Percentiles rank a stretch among this genome's conserved stretches.
These are phyloP conservation scores for Paxillus involutus DNA, from an alignment of 768 basidiomycete species.

Conservation along the genomic window DNA sequence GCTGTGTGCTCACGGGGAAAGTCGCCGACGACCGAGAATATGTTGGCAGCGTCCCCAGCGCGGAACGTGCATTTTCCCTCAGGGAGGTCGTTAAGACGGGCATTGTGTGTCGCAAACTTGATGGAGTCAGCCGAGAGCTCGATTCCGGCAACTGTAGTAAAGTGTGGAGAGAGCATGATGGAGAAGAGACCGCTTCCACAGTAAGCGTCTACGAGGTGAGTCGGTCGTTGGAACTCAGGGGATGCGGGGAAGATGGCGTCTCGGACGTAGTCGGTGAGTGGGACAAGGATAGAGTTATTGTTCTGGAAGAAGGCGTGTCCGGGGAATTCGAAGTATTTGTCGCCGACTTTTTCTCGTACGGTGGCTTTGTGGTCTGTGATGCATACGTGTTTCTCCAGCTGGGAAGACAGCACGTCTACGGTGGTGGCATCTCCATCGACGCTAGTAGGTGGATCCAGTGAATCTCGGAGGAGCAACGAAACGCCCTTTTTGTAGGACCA, in stretches of 20 bases:
- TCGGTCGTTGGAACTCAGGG: constrained; percentile 37
- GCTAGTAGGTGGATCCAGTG: constrained; percentile 42
- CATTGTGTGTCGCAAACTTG: constrained; percentile 65
- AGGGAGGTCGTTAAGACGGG: constrained; percentile 59
- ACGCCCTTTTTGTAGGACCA: constrained; percentile 82
- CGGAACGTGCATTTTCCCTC: constrained; percentile 61
- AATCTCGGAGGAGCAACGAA: constrained; percentile 89
- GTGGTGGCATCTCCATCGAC: constrained; percentile 21
- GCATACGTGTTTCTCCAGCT: constrained; percentile 66
- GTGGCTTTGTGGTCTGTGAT: constrained; percentile 78
- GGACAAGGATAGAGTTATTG: constrained; percentile 89
- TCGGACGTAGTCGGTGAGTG: constrained; percentile 81
- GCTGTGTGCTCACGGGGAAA: constrained; percentile 71
- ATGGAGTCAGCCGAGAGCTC: constrained; percentile 80
- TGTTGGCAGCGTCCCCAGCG: constrained; percentile 82
- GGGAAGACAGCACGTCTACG: constrained; percentile 37
- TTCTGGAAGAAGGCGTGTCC: constrained; percentile 97
- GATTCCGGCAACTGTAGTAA: constrained; percentile 80
- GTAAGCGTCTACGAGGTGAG: constrained; percentile 94
- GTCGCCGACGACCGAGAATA: constrained; percentile 65
- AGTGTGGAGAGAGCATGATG: constrained; percentile 75
- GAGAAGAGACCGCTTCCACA: constrained; percentile 90
- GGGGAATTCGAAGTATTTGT: constrained; percentile 78
- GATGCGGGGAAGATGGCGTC: constrained; percentile 59
- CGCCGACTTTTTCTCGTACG: constrained; percentile 83